Evolutionary conservation across 2,329 filamentous ascomycete species (phyloP).

Genomic region (Bipolaris oryzae): DNA sequence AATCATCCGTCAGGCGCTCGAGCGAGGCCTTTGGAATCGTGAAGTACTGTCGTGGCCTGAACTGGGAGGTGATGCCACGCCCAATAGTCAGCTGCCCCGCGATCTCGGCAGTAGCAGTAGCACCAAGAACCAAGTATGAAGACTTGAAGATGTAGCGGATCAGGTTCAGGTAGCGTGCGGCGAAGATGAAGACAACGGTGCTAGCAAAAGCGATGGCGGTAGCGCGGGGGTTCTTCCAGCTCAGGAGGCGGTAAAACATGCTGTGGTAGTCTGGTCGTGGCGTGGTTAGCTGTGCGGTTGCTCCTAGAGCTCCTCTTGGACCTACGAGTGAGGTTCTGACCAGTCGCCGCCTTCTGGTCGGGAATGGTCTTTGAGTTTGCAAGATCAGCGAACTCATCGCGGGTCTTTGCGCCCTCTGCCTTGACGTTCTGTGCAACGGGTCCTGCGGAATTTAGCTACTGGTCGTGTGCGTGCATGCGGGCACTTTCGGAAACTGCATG

Average conservation of each 20-base stretch:
- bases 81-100: conserved; percentile 62
- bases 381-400: conserved; percentile 64
- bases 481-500: conserved; percentile 34
- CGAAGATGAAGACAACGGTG: conserved; percentile 65
- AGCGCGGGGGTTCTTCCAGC: conserved; percentile 70
- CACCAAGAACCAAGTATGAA: conserved; percentile 64
- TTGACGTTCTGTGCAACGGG: conserved; percentile 64
- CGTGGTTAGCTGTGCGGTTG: conserved; percentile 20
- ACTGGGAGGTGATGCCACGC: conserved; percentile 64
- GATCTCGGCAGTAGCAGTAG: conserved; percentile 63
- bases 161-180: conserved; percentile 66
- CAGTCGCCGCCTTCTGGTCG: conserved; percentile 61
- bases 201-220: conserved; percentile 65
- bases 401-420: conserved; percentile 61
- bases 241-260: conserved; percentile 69
- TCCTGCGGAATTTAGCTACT: conserved; percentile 48
- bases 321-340: conserved; percentile 67
- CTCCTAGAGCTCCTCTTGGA: conserved; percentile 7
- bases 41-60: conserved; percentile 69
- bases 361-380: conserved; percentile 61
- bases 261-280: conserved; percentile 65
- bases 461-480: conserved; percentile 20
- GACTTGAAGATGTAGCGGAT: conserved; percentile 67
- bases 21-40: conserved; percentile 68
- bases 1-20: conserved; percentile 65